Conservation (phyloP, 139 green algal genomes). For the Chlorella ohadii region DNA sequence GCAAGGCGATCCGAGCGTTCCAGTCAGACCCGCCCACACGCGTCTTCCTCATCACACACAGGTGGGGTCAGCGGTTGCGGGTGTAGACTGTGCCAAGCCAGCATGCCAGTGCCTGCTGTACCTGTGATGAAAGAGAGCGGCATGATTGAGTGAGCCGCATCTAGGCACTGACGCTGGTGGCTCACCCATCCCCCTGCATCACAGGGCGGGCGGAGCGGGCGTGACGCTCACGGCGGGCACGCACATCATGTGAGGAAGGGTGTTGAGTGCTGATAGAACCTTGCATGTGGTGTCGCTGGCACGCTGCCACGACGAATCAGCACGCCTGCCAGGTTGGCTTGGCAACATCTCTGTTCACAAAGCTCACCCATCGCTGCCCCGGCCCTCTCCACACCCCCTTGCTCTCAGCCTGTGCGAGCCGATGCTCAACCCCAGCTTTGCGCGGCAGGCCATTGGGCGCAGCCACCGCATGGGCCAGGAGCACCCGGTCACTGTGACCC, state of each 20-base stretch:
- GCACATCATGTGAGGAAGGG: conserved; percentile 16
- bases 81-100: too few species aligned
- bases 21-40: conserved; percentile 39
- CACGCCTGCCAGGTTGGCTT: too few species aligned
- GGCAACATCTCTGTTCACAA: too few species aligned
- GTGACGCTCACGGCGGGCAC: conserved; percentile 43
- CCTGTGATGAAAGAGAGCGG: too few species aligned
- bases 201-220: conserved; percentile 30
- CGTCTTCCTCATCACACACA: conserved; percentile 43
- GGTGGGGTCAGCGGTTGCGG: not conserved
- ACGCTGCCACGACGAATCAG: too few species aligned
- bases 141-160: too few species aligned
- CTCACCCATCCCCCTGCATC: too few species aligned
- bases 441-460: conserved; percentile 44
- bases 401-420: conserved; percentile 30
- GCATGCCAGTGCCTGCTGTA: too few species aligned
- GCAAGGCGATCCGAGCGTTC: conserved; percentile 33
- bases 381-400: not conserved
- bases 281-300: too few species aligned
- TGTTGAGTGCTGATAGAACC: too few species aligned
- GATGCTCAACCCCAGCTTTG: conserved; percentile 36
- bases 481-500: conserved; percentile 34
- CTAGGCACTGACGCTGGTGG: too few species aligned
- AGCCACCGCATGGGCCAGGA: conserved; percentile 41
- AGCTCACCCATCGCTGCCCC: too few species aligned